These are phyloP conservation scores for Colletotrichum karsti DNA, from an alignment of 2,329 filamentous ascomycete genomes.

Conservation along the genomic window DNA sequence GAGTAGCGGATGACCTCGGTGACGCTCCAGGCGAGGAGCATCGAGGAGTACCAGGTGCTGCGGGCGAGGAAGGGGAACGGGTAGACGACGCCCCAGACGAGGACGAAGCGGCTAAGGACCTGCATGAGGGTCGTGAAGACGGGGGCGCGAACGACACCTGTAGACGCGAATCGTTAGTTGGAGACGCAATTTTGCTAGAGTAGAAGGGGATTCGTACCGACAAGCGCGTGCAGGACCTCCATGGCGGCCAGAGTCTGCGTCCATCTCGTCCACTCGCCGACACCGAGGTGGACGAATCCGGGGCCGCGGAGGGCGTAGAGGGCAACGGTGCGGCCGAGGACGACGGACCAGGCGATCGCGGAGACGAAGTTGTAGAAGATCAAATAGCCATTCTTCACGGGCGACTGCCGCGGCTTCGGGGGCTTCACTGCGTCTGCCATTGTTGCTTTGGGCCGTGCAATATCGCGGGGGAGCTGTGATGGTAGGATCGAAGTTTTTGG, in stretches of 20 bases:
- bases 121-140: constrained; percentile 89
- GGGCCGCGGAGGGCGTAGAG: constrained; percentile 65
- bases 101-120: constrained; percentile 84
- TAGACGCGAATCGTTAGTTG: neutral
- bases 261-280: constrained; percentile 76
- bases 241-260: constrained; percentile 86
- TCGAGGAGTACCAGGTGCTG: constrained; percentile 73
- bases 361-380: constrained; percentile 86
- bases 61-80: constrained; percentile 74
- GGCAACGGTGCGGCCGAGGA: constrained; percentile 73
- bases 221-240: constrained; percentile 83
- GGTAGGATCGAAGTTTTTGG: neutral
- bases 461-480: neutral
- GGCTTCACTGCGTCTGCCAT: constrained; percentile 31
- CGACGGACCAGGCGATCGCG: constrained; percentile 78
- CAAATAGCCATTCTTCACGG: constrained; percentile 74
- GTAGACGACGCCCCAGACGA: constrained; percentile 86
- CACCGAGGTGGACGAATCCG: constrained; percentile 65
- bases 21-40: constrained; percentile 87
- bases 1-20: constrained; percentile 95
- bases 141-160: constrained; percentile 86
- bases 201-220: constrained; percentile 62
- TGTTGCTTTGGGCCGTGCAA: neutral
- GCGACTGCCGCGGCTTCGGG: constrained; percentile 41
- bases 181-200: neutral